Conservation (phyloP, 2,329 filamentous ascomycete species). For the Diaporthe destruens region DNA sequence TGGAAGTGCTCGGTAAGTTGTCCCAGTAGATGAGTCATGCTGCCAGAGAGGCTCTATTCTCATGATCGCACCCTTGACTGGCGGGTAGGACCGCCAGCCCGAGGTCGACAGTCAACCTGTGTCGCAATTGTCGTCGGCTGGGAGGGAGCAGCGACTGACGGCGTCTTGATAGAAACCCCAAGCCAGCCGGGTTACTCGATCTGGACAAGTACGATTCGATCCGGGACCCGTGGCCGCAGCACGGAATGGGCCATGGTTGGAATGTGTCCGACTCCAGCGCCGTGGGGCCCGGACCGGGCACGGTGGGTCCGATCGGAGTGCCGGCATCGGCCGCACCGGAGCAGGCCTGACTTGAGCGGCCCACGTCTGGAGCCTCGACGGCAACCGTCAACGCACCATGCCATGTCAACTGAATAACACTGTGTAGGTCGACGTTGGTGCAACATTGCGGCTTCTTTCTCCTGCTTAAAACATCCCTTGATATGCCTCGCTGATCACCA, state of each 20-base stretch:
- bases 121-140: too few species aligned
- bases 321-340: slow-evolving; percentile 26
- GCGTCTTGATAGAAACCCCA: neutral
- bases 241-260: neutral
- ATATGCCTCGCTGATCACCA: too few species aligned
- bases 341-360: neutral
- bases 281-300: slow-evolving; percentile 8
- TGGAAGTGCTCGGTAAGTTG: neutral
- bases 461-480: too few species aligned
- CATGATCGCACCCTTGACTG: slow-evolving; percentile 2
- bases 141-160: neutral
- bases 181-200: neutral
- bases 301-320: slow-evolving; percentile 22
- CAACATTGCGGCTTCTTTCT: neutral
- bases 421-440: too few species aligned
- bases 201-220: neutral
- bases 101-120: slow-evolving; percentile 17
- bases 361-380: neutral
- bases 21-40: slow-evolving; percentile 20
- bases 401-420: too few species aligned
- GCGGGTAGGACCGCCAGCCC: neutral
- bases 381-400: too few species aligned
- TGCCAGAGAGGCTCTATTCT: neutral
- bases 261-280: neutral
- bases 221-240: neutral